These are phyloP conservation scores for Chlamydomonas asymmetrica DNA, from an alignment of 139 green algal species.

Conservation along the genomic window DNA sequence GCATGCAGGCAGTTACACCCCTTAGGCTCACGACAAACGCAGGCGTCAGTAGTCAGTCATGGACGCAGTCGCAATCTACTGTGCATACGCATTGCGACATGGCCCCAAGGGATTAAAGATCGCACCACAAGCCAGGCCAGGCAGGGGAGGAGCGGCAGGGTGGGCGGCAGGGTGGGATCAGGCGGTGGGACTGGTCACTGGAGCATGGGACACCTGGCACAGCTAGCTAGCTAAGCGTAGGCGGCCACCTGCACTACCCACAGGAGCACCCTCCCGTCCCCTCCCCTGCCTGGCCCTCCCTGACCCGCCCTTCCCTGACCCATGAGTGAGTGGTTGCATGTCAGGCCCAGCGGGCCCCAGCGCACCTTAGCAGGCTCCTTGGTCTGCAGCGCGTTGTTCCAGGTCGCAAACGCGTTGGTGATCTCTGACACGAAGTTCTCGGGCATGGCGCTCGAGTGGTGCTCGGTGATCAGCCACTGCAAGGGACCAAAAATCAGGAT, in stretches of 20 bases:
- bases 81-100: no score
- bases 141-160: neutral
- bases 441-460: no score
- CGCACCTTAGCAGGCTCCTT: neutral
- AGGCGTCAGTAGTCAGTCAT: neutral
- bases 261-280: no score
- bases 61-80: no score
- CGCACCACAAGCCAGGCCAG: no score
- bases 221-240: constrained; percentile 9
- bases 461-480: no score
- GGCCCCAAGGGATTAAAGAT: no score
- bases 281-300: no score
- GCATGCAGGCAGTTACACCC: neutral
- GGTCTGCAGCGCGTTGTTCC: constrained; percentile 12
- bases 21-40: neutral
- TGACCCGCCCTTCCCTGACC: no score
- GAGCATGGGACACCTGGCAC: neutral
- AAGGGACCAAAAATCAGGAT: no score
- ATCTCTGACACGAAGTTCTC: no score
- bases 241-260: neutral
- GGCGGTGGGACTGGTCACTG: no score
- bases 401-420: constrained; percentile 4
- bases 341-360: constrained; percentile 1
- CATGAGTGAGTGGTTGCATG: neutral
- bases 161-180: neutral